These are phyloP conservation scores for Earliella scabrosa DNA, from an alignment of 1,284 basidiomycete genomes.

Conservation along the genomic window DNA sequence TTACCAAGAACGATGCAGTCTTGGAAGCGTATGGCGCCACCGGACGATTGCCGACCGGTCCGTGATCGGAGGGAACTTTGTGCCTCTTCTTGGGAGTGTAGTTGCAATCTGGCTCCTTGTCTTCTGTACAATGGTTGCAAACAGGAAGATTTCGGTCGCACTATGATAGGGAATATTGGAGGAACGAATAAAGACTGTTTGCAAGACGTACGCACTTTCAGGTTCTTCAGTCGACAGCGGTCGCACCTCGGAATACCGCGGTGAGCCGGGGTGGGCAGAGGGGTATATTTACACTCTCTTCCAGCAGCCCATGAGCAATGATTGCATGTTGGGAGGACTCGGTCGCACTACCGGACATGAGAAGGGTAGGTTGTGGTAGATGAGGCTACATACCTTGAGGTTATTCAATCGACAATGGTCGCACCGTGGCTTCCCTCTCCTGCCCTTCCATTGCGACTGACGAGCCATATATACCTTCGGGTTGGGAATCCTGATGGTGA, in stretches of 20 bases:
- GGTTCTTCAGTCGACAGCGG: conserved; percentile 63
- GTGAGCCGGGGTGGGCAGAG: conserved; percentile 72
- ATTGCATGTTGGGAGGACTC: conserved; percentile 71
- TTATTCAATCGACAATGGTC: conserved; percentile 73
- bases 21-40: conserved; percentile 49
- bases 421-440: conserved; percentile 71
- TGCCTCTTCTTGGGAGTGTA: conserved; percentile 72
- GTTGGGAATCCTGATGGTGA: conserved; percentile 62
- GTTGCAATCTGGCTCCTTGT: conserved; percentile 59
- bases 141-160: conserved; percentile 71
- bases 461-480: conserved; percentile 43
- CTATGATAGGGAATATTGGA: conserved; percentile 37
- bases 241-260: conserved; percentile 75
- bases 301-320: conserved; percentile 69
- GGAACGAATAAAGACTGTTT: background rate
- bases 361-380: background rate
- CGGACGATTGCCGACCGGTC: conserved; percentile 40
- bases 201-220: conserved; percentile 53
- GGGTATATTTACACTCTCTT: conserved; percentile 71
- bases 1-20: conserved; percentile 55
- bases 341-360: conserved; percentile 56
- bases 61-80: conserved; percentile 55
- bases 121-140: conserved; percentile 65
- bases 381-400: conserved; percentile 55
- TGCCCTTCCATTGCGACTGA: conserved; percentile 73